Evolutionary conservation across 2,329 filamentous ascomycete species (phyloP), one percentile per base, ranked within the genome.

Genomic region (Lizonia empirigonia): DNA sequence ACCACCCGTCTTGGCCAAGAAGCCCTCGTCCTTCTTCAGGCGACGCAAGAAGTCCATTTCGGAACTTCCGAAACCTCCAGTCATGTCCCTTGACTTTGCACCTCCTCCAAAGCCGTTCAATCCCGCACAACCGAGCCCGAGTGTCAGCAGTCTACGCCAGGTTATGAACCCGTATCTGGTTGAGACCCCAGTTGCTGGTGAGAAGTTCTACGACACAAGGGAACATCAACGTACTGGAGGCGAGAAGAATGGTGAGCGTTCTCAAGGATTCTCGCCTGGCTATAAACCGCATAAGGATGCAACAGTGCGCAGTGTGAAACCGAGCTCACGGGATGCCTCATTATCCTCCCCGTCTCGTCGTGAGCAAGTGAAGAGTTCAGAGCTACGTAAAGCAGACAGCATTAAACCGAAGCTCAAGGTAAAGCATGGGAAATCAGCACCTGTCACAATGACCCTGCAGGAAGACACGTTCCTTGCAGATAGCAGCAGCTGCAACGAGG

Each of bases 21-120:
- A 97, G 73, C 85, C 90, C 4, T 95, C 93, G 1, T 93, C 91
- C 0, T 97, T 99, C 76, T 97, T 97, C 77, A 84, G 94, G 56
- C 83, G 94, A 53, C 84, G 92, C 57, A 97, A 97, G 82, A 95
- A 93, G 81, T 96, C 92, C 5, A 75, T 91, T 26, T 83, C 85
- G 12, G 91, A 95, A 56, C 70, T 73, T 35, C 80, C 84, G 18
- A 81, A 81, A 30, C 85, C 88, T 26, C 85, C 87, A 7, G 73
- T 86, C 23, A 82, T 72, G 57, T 74, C 79, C 34, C 60, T 77
- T 22, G 73, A 76, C 29, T 64, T 78, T 27, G 73, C 71, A 9
- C 58, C 59, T 34, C 64, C 63, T 69, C 35, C 58, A 50, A 58
- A 56, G 41, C 53, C 62, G 56, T 46, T 71, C 59, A 29, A 65